Percentiles rank a stretch among this genome's conserved stretches.
phyloP scores from a whole-genome alignment of 2,329 filamentous ascomycete genomes.

The Penicillium brasilianum region DNA sequence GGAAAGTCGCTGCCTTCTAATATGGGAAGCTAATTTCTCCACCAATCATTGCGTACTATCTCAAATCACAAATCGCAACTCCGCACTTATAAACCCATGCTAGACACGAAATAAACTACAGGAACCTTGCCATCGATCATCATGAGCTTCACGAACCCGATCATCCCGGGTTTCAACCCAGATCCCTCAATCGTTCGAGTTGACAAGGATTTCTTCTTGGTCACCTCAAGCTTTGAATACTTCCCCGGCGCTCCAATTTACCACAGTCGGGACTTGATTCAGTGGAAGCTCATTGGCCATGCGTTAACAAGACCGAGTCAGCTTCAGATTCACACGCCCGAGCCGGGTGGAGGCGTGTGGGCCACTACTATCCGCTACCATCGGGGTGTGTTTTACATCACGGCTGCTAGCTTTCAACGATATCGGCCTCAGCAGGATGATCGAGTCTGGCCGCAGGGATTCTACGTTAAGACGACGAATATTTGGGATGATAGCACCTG shows the following conservation, averaged over 20 bases:
- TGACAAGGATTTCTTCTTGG: conserved; percentile 60
- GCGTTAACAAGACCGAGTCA: conserved; percentile 41
- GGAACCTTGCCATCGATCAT: neutral
- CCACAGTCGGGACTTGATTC: conserved; percentile 55
- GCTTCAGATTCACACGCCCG: conserved; percentile 42
- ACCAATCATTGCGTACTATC: conserved; percentile 2
- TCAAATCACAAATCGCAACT: neutral
- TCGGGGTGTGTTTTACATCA: conserved; percentile 53
- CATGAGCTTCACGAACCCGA: conserved; percentile 51
- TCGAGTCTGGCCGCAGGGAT: conserved; percentile 58
- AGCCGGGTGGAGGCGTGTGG: conserved; percentile 49
- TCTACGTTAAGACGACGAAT: conserved; percentile 59
- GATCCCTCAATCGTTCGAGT: conserved; percentile 63
- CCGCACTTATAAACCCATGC: conserved; percentile 4
- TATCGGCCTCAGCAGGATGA: conserved; percentile 51
- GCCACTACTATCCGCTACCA: conserved; percentile 57
- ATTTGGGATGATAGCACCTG: conserved; percentile 59
- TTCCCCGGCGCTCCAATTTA: conserved; percentile 68
- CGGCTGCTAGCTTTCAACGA: conserved; percentile 51
- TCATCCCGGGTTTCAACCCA: conserved; percentile 65
- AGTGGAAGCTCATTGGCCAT: conserved; percentile 47
- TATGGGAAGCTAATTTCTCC: conserved; percentile 1
- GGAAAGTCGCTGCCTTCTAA: neutral
- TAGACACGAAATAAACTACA: neutral
- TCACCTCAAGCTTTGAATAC: conserved; percentile 67